phyloP scores from a whole-genome alignment of 2,329 filamentous ascomycete species.

The Nemania abortiva region DNA sequence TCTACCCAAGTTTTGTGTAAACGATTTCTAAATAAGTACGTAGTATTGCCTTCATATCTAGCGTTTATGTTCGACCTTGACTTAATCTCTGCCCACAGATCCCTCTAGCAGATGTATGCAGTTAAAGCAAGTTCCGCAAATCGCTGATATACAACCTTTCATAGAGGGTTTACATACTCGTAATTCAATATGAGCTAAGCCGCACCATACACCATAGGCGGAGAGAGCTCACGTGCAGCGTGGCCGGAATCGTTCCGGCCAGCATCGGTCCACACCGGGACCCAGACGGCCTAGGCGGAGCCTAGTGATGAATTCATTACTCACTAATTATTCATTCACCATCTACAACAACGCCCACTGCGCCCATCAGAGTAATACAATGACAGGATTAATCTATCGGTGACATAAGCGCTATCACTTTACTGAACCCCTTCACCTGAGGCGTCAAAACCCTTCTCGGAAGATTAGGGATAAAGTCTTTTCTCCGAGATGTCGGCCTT shows the following conservation, averaged over 20 bases:
- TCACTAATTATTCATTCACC: constrained; percentile 26
- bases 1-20: background rate
- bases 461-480: background rate
- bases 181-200: constrained; percentile 1
- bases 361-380: background rate
- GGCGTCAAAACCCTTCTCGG: background rate
- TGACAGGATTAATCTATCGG: background rate
- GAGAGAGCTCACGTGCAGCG: constrained; percentile 33
- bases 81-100: background rate
- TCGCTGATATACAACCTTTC: background rate
- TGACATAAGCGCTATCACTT: background rate
- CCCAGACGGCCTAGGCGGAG: constrained; percentile 32
- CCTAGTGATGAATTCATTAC: constrained; percentile 31
- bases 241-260: constrained; percentile 42
- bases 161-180: constrained; percentile 1
- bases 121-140: background rate
- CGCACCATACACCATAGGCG: background rate
- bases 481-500: constrained; percentile 7
- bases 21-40: background rate
- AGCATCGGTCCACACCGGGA: constrained; percentile 34
- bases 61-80: background rate
- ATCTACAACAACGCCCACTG: background rate
- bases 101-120: background rate
- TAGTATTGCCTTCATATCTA: background rate
- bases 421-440: background rate